Evolutionary conservation across 179 eudicot genomes (phyloP).

Genomic region (Gypsophila paniculata): DNA sequence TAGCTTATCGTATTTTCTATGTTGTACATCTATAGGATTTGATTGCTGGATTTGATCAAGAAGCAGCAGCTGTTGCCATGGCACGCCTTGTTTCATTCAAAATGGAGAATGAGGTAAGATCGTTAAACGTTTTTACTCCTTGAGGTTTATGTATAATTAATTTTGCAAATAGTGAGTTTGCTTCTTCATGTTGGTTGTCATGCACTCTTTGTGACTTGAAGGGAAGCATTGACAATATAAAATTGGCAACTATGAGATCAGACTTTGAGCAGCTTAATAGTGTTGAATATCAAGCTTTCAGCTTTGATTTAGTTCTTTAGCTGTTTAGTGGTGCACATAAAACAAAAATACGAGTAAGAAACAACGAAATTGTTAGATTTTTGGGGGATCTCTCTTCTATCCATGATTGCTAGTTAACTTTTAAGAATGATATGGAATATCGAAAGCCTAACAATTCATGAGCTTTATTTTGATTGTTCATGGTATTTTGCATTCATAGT

Average conservation of each 20-base stretch:
- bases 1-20: conserved; percentile 7
- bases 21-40: conserved; percentile 48
- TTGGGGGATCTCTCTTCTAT: not conserved
- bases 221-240: not conserved
- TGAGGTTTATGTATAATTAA: not conserved
- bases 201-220: conserved; percentile 3
- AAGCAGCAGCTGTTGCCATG: conserved; percentile 91
- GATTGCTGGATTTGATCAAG: conserved; percentile 96
- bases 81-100: conserved; percentile 87
- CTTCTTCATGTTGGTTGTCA: not conserved
- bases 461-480: not conserved
- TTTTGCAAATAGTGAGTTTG: not conserved
- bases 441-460: not conserved
- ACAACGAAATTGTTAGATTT: not conserved
- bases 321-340: not conserved
- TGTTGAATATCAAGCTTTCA: not conserved
- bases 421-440: not conserved
- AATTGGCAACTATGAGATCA: not conserved
- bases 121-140: not conserved
- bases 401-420: not conserved
- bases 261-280: not conserved
- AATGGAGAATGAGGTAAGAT: conserved; percentile 95
- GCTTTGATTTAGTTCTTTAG: not conserved
- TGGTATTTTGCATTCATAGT: not conserved
- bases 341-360: not conserved